Conservation (phyloP, 441 rosid genomes). For the Bruguiera hainesii region DNA sequence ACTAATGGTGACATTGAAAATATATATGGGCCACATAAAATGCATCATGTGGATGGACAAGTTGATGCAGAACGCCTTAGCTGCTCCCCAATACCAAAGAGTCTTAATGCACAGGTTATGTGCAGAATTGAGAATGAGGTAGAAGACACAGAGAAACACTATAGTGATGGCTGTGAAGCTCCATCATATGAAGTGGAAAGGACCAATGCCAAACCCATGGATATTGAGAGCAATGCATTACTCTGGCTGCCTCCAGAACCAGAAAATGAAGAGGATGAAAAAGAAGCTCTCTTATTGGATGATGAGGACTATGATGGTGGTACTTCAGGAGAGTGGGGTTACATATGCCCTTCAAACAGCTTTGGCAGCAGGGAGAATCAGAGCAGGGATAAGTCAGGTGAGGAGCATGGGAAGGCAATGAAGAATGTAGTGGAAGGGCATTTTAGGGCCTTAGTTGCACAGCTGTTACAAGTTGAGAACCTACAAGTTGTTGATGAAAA, state of each 20-base stretch:
- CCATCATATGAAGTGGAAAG: conserved; percentile 46
- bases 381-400: conserved; percentile 54
- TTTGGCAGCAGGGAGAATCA: conserved; percentile 75
- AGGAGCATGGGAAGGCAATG: conserved; percentile 76
- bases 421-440: conserved; percentile 86
- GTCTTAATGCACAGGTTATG: conserved; percentile 41
- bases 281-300: conserved; percentile 52
- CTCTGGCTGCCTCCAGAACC: conserved; percentile 98
- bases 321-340: conserved; percentile 77
- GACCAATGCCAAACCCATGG: conserved; percentile 56
- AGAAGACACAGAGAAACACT: conserved; percentile 48
- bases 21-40: conserved; percentile 40
- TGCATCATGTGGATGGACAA: conserved; percentile 41
- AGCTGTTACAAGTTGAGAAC: conserved; percentile 85
- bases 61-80: conserved; percentile 41
- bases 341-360: conserved; percentile 53
- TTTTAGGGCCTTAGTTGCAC: conserved; percentile 90
- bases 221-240: conserved; percentile 77
- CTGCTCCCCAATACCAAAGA: conserved; percentile 38
- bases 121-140: conserved; percentile 45
- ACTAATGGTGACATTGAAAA: conserved; percentile 47
- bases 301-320: conserved; percentile 61
- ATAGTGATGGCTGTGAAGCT: conserved; percentile 49
- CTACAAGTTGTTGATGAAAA: conserved; percentile 58
- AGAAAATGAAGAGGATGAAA: conserved; percentile 90